phyloP scores from a whole-genome alignment of 768 basidiomycete genomes.

The Mycena vitilis region DNA sequence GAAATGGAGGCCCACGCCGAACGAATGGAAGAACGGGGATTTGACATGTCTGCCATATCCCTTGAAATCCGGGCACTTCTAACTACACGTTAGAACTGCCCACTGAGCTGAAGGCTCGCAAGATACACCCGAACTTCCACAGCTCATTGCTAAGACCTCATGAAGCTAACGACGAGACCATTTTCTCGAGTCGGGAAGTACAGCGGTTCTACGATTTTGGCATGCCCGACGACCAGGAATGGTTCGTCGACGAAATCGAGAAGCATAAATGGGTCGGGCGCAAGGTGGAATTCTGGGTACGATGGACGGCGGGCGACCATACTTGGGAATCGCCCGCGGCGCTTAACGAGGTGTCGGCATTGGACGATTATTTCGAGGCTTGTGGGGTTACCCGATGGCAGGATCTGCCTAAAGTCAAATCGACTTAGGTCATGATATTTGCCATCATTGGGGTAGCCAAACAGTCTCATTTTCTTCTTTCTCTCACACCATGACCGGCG shows the following conservation, averaged over 20 bases:
- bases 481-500: too few relatives aligned
- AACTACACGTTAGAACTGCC: not conserved
- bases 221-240: not conserved
- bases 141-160: not conserved
- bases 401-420: not conserved
- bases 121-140: not conserved
- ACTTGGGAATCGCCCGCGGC: slow-evolving; percentile 1
- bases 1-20: not conserved
- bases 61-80: too few relatives aligned
- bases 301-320: slow-evolving; percentile 5
- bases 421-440: not conserved
- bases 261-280: not conserved
- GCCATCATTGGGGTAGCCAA: not conserved
- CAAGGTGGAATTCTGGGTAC: not conserved
- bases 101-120: not conserved
- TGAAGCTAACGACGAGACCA: not conserved
- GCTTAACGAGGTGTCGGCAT: not conserved
- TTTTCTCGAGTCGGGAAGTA: not conserved
- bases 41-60: not conserved
- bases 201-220: not conserved
- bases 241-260: not conserved
- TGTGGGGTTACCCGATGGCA: not conserved
- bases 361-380: slow-evolving; percentile 6
- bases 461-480: not conserved
- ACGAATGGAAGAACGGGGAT: not conserved